Base-by-base conservation (phyloP, 2,329 filamentous ascomycete species). In the Gnomoniopsis smithogilvyi region DNA sequence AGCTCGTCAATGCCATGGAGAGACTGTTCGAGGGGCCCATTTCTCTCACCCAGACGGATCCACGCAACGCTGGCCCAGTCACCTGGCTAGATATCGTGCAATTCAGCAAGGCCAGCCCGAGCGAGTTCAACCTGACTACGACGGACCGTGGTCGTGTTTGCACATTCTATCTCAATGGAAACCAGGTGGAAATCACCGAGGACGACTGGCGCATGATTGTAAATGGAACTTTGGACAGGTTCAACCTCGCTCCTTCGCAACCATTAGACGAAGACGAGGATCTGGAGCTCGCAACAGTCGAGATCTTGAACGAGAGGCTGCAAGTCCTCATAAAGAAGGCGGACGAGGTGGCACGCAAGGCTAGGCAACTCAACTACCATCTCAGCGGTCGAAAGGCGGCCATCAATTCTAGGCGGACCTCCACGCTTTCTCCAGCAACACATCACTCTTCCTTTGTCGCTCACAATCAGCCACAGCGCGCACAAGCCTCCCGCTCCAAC, bases 31-130 rank as follows among this genome's bases (percentile, higher is more conserved):
- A 96, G 64, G 90, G 89, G 0, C 86, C 90, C 22, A 92, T 93
- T 62, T 86, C 70, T 56, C 78, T 74, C 11, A 76, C 66, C 53
- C 59, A 80, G 79, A 66, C 89, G 82, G 72, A 85, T 74, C 68
- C 84, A 80, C 75, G 81, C 34, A 82, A 80, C 4, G 80, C 80
- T 6, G 65, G 72, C 53, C 67, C 71, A 7, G 82, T 95, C 58
- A 89, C 86, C 14, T 96, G 92, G 92, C 79, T 95, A 43, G 92
- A 96, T 67, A 87, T 96, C 54, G 89, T 96, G 64, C 86, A 90
- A 64, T 95, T 93, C 73, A 90, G 92, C 63, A 90, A 89, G 68
- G 86, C 85, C 64, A 92, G 92, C 63, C 90, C 91, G 0, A 82
- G 85, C 64, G 90, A 94, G 57, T 95, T 96, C 72, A 82, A 85